Evolutionary conservation across 805 yeast species (phyloP).

Genomic region (Wickerhamiella bombiphila): DNA sequence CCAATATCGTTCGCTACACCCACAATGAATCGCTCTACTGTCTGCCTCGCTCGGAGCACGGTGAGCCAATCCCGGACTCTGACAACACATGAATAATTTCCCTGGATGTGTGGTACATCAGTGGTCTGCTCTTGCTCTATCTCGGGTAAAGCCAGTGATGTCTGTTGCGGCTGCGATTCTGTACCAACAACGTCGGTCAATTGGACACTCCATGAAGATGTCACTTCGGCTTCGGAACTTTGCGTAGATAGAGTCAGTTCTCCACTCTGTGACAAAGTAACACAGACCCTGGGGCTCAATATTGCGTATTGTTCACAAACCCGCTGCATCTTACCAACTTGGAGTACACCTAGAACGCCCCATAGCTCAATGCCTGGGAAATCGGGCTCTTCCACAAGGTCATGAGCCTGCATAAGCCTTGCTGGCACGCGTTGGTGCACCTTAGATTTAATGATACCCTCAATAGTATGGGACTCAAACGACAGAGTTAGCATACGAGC

Average conservation of each 20-base stretch:
- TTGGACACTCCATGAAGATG: constrained; percentile 19
- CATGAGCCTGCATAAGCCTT: constrained; percentile 39
- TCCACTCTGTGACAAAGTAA: constrained; percentile 16
- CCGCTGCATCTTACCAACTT: constrained; percentile 24
- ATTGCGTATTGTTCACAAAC: constrained; percentile 23
- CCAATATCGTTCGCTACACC: constrained; percentile 11
- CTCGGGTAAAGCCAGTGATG: background rate
- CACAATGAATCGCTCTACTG: constrained; percentile 12
- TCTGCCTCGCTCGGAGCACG: constrained; percentile 9
- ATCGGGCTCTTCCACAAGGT: constrained; percentile 35
- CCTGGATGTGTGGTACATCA: constrained; percentile 1
- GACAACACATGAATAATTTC: constrained; percentile 5
- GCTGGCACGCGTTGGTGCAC: constrained; percentile 43
- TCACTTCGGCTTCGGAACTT: constrained; percentile 19
- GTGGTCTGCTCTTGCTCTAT: constrained; percentile 4
- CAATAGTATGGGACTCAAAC: constrained; percentile 47
- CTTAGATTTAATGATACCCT: constrained; percentile 19
- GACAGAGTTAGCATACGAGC: constrained; percentile 41
- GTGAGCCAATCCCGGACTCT: constrained; percentile 11
- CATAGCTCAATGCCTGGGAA: constrained; percentile 42
- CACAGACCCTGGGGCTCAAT: constrained; percentile 14
- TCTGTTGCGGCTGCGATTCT: no score
- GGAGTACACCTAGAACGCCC: constrained; percentile 20
- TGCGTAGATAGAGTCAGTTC: constrained; percentile 15
- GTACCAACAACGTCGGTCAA: constrained; percentile 8